Percentiles rank a stretch among this genome's conserved stretches.
phyloP scores from a whole-genome alignment of 108 stramenopile genomes.

The Skeletonema potamos region DNA sequence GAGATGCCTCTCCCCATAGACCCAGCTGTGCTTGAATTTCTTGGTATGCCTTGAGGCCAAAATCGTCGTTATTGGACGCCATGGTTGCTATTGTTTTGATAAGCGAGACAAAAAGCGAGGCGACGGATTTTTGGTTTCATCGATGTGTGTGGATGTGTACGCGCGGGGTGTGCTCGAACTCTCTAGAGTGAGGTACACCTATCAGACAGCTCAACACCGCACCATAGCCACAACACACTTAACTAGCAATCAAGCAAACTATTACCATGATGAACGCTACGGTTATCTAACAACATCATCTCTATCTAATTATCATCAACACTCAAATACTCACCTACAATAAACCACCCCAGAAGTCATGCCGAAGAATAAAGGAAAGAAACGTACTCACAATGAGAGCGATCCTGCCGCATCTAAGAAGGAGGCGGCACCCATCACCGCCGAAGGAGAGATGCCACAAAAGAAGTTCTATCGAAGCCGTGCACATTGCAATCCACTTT shows the following conservation, averaged over 20 bases:
- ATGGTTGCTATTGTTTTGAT: background rate
- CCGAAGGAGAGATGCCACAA: conserved; percentile 86
- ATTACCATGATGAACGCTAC: too few species aligned
- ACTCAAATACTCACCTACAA: too few species aligned
- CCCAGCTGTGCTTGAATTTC: conserved; percentile 25
- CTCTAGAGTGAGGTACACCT: too few species aligned
- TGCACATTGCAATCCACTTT: conserved; percentile 96
- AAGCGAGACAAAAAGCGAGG: too few species aligned
- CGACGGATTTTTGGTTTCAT: background rate
- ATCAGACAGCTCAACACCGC: too few species aligned
- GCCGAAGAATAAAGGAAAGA: conserved; percentile 16
- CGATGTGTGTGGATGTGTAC: background rate
- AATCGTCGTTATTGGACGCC: conserved; percentile 23
- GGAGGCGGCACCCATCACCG: conserved; percentile 60
- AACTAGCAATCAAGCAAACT: too few species aligned
- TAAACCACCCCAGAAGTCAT: background rate
- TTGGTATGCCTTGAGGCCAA: conserved; percentile 31
- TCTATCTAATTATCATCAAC: too few species aligned
- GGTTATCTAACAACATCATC: too few species aligned
- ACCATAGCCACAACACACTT: too few species aligned
- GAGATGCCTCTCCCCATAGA: conserved; percentile 24
- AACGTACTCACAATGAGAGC: conserved; percentile 13
- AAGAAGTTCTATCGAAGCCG: conserved; percentile 96
- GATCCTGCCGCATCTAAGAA: background rate
- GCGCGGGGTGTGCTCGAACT: background rate